Evolutionary conservation across 225 moss, liverwort and hornwort species (phyloP), one percentile per base, ranked within the genome.

Genomic region (Polytrichum commune): DNA sequence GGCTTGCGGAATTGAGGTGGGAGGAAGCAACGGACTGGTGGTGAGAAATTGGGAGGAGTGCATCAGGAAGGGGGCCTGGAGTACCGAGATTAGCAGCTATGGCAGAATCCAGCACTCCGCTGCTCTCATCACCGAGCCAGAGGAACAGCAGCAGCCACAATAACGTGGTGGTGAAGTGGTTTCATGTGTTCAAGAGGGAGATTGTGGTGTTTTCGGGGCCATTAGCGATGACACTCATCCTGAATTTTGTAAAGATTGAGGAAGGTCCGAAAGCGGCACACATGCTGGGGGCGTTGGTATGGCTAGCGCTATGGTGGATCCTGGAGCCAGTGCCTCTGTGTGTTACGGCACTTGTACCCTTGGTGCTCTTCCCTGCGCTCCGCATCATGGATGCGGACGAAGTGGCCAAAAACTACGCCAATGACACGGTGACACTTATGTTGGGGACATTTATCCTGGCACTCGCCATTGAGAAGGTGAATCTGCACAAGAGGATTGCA

Each of bases 271-370:
- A 67, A 26, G 66, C 66, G 35, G 22, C 66, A 9, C 66, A 53
- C 27, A 66, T 66, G 66, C 66, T 66, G 16, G 66, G 66, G n/a
- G 66, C 66, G 46, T n/a, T 66, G 29, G 35, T 35, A 33, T 66
- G 66, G 66, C 46, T 66, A 33, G 66, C 8, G 6, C 32, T 66
- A 8, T 66, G 66, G 66, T 66, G 66, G 66, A n/a, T 66, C 18
- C 46, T 66, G n/a, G 66, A 66, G 66, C 30, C 66, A 6, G 25
- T 66, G n/a, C 66, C 66, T 19, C 32, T 66, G 1, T 66, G 66
- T 25, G 46, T 66, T 16, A 66, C 66, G 19, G 66, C 66, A 8
- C 66, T 66, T n/a, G 32, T 66, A n/a, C 66, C 66, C n/a, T 33
- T 66, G 32, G 66, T 66, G 8, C 46, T 66, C 22, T 66, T 66